A percentile compares a stretch with the other conserved stretches of the same genome.
Conservation (phyloP, 2,329 filamentous ascomycete genomes). For the Albophoma yamanashiensis region DNA sequence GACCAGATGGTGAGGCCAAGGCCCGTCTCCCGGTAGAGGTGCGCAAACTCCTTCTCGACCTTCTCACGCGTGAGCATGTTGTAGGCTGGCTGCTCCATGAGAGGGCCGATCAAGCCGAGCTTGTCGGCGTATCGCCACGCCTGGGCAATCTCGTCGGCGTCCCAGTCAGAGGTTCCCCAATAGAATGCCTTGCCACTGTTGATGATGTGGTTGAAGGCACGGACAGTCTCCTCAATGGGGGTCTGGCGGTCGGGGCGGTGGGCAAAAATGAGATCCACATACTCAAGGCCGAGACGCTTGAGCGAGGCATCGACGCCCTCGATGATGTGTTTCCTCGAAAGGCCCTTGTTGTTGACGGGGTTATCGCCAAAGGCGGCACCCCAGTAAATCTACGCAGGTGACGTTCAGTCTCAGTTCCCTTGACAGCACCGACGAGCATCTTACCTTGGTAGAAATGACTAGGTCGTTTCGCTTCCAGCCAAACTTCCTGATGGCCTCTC, state of each 20-base stretch:
- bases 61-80: constrained; percentile 51
- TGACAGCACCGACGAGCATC: background rate
- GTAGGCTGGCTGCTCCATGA: constrained; percentile 59
- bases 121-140: constrained; percentile 51
- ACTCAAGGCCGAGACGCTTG: constrained; percentile 43
- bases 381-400: constrained; percentile 47
- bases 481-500: constrained; percentile 47
- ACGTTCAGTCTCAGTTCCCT: background rate
- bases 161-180: constrained; percentile 62
- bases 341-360: constrained; percentile 54
- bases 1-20: constrained; percentile 54
- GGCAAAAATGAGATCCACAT: constrained; percentile 60
- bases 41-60: constrained; percentile 52
- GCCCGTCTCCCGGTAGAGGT: constrained; percentile 48
- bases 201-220: constrained; percentile 62
- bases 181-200: constrained; percentile 57
- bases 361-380: constrained; percentile 49
- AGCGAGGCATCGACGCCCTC: constrained; percentile 53
- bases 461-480: constrained; percentile 51
- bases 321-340: constrained; percentile 59
- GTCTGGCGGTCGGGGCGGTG: constrained; percentile 58
- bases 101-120: constrained; percentile 49
- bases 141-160: constrained; percentile 52
- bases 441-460: constrained; percentile 49
- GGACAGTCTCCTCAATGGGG: constrained; percentile 60